Conservation (phyloP, 2,329 filamentous ascomycete genomes). For the Trichoderma sp. region DNA sequence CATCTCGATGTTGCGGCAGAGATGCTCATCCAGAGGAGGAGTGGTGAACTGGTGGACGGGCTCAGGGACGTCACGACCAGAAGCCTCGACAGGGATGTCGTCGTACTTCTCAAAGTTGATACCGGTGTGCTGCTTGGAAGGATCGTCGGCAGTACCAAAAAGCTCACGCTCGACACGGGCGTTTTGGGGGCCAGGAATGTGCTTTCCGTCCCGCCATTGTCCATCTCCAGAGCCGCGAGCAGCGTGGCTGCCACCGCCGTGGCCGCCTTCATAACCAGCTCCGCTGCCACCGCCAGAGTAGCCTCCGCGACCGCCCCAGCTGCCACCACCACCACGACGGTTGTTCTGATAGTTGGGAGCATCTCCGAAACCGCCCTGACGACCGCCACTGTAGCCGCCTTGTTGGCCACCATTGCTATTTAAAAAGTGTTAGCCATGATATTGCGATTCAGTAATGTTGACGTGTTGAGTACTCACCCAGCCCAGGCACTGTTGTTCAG, state of each 20-base stretch:
- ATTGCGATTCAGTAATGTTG: not conserved
- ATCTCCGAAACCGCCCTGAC: slow-evolving; percentile 27
- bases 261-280: slow-evolving; percentile 41
- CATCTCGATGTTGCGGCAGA: slow-evolving; percentile 89
- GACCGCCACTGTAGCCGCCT: slow-evolving; percentile 12
- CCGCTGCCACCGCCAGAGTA: slow-evolving; percentile 39
- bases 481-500: slow-evolving; percentile 43
- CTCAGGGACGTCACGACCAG: slow-evolving; percentile 89
- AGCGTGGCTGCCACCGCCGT: slow-evolving; percentile 55
- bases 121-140: slow-evolving; percentile 92
- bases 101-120: slow-evolving; percentile 99
- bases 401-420: not conserved
- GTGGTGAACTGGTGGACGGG: slow-evolving; percentile 89
- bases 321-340: slow-evolving; percentile 42
- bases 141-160: slow-evolving; percentile 88
- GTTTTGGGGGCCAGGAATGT: slow-evolving; percentile 87
- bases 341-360: slow-evolving; percentile 33
- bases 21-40: slow-evolving; percentile 92
- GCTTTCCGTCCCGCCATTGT: slow-evolving; percentile 96
- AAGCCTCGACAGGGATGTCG: slow-evolving; percentile 97
- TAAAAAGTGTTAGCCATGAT: not conserved
- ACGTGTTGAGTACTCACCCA: slow-evolving; percentile 43
- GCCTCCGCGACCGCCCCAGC: slow-evolving; percentile 44
- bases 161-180: slow-evolving; percentile 91
- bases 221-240: slow-evolving; percentile 89